These are phyloP conservation scores for Kentomonas sorsogonicus DNA, from an alignment of 208 protist genomes.

Conservation along the genomic window DNA sequence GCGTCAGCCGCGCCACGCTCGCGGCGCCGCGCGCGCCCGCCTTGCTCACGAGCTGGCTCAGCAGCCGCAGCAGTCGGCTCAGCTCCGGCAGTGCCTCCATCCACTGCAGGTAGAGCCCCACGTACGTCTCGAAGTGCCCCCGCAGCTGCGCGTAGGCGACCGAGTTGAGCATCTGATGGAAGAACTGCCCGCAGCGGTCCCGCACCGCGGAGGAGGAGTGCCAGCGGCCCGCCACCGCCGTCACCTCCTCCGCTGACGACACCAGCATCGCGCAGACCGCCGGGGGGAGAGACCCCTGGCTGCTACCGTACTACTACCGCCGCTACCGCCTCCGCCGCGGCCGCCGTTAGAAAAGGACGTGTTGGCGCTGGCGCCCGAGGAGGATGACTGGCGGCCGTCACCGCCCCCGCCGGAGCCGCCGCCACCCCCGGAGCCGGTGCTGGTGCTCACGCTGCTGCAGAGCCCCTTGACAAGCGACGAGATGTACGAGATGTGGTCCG, in stretches of 20 bases:
- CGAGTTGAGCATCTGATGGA: constrained; percentile 59
- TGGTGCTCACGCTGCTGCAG: constrained; percentile 2
- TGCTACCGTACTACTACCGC: too few relatives aligned
- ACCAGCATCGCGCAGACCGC: not conserved
- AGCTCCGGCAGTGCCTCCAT: constrained; percentile 62
- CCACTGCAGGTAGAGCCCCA: constrained; percentile 34
- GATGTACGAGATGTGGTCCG: constrained; percentile 11
- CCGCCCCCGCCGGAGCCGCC: not conserved
- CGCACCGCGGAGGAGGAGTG: constrained; percentile 32
- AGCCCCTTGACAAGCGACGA: constrained; percentile 20
- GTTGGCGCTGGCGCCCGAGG: constrained; percentile 4
- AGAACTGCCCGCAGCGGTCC: constrained; percentile 46
- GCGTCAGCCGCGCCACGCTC: constrained; percentile 28
- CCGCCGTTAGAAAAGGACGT: constrained; percentile 6
- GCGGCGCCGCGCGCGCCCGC: constrained; percentile 22
- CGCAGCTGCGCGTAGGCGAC: constrained; percentile 46
- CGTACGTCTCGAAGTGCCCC: constrained; percentile 35
- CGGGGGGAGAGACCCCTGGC: too few relatives aligned
- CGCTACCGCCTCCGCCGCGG: constrained; percentile 3
- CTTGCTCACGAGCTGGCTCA: constrained; percentile 61
- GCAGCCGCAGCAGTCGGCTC: constrained; percentile 51
- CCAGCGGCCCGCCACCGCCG: constrained; percentile 26
- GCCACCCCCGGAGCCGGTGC: not conserved
- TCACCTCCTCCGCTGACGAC: constrained; percentile 20
- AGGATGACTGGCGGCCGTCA: too few relatives aligned